Conservation (phyloP, 139 green algal species). For the Tetratostichococcus sp. region DNA sequence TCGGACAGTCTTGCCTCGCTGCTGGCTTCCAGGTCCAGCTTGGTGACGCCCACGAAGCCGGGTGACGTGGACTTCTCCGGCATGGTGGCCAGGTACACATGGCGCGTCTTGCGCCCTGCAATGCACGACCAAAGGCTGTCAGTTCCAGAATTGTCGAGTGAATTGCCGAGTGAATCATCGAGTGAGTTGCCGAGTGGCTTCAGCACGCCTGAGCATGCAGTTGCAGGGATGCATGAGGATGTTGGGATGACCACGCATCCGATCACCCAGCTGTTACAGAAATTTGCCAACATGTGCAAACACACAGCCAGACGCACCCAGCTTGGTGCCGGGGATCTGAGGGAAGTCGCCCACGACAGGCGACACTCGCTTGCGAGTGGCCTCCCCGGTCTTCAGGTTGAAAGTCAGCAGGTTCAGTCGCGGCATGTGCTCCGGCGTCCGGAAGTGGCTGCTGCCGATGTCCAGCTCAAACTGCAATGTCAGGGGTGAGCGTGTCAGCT, state of each 20-base stretch:
- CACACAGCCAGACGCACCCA: too few species aligned
- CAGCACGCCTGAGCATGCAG: too few species aligned
- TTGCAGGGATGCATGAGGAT: background rate
- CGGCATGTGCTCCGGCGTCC: slow-evolving; percentile 7
- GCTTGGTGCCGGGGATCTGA: slow-evolving; percentile 21
- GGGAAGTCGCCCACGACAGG: slow-evolving; percentile 57
- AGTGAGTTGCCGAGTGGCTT: too few species aligned
- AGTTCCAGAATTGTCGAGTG: too few species aligned
- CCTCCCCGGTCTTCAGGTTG: slow-evolving; percentile 35
- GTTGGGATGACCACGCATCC: background rate
- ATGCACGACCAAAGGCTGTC: background rate
- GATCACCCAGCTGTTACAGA: background rate
- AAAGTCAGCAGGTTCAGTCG: slow-evolving; percentile 44
- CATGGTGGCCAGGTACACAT: slow-evolving; percentile 24
- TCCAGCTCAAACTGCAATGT: slow-evolving; percentile 40
- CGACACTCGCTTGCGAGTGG: slow-evolving; percentile 12
- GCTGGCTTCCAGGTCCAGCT: slow-evolving; percentile 50
- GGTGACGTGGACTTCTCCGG: slow-evolving; percentile 7
- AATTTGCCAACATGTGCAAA: too few species aligned
- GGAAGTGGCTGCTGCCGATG: background rate
- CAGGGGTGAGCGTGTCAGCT: slow-evolving; percentile 11
- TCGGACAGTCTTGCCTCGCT: background rate
- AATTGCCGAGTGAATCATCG: too few species aligned
- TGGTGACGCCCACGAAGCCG: slow-evolving; percentile 54
- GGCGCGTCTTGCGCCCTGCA: slow-evolving; percentile 30